These are phyloP conservation scores for Jatropha podagrica DNA, from an alignment of 441 rosid genomes.

Conservation along the genomic window DNA sequence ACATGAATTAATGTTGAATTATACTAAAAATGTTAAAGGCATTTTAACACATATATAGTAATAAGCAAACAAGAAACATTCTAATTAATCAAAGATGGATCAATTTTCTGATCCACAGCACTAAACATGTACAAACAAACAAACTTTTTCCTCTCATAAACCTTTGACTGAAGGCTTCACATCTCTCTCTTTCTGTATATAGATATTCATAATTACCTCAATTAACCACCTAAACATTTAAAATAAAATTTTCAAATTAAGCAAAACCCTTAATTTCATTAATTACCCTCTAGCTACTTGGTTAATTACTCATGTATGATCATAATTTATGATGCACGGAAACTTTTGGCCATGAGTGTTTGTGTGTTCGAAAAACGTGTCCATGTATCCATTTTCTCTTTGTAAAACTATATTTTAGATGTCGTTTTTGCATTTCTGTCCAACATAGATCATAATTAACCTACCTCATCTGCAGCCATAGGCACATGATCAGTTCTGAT, in stretches of 20 bases:
- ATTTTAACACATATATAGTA: background rate
- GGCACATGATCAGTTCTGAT: constrained; percentile 25
- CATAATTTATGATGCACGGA: no score
- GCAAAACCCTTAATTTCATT: background rate
- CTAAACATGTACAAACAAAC: background rate
- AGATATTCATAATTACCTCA: background rate
- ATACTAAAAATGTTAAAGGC: background rate
- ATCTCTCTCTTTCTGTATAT: background rate
- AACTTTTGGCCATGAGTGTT: no score
- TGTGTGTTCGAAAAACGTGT: no score
- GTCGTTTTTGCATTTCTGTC: no score
- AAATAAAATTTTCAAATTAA: background rate
- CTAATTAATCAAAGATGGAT: constrained; percentile 4
- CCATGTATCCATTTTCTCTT: no score
- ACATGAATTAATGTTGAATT: background rate
- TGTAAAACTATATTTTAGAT: no score
- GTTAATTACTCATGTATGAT: no score
- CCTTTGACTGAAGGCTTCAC: no score
- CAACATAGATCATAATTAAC: constrained; percentile 14
- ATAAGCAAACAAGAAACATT: constrained; percentile 3
- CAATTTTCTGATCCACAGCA: background rate
- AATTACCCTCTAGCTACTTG: no score
- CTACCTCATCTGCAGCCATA: constrained; percentile 37
- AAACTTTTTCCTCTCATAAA: background rate
- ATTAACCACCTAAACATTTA: background rate